Percentiles rank a stretch among this genome's conserved stretches.
phyloP scores from a whole-genome alignment of 768 basidiomycete species.

The Mycena rebaudengoi region DNA sequence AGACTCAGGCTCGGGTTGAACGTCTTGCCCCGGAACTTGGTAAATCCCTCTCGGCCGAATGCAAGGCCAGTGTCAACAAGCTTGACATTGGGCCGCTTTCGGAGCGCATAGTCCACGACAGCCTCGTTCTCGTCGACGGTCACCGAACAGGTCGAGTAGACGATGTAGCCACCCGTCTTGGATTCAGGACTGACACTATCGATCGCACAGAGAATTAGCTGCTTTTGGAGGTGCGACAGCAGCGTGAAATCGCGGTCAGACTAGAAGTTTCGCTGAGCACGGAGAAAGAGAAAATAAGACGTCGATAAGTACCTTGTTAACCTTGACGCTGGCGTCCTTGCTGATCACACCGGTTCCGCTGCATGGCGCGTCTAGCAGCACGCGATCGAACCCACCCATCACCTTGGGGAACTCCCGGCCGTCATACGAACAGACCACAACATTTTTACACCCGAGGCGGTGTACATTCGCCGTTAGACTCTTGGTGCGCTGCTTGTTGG shows the following conservation, averaged over 20 bases:
- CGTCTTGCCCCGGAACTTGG: conserved; percentile 87
- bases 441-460: conserved; percentile 97
- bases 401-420: conserved; percentile 98
- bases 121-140: conserved; percentile 99
- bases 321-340: conserved; percentile 96
- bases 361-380: conserved; percentile 96
- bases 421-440: conserved; percentile 96
- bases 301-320: conserved; percentile 99
- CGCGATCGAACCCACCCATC: conserved; percentile 98
- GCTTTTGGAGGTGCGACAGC: conserved; percentile 97
- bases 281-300: conserved; percentile 14
- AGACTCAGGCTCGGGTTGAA: conserved; percentile 83
- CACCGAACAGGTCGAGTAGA: conserved; percentile 99
- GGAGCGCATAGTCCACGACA: conserved; percentile 96
- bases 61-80: conserved; percentile 92
- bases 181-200: conserved; percentile 93
- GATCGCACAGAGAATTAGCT: conserved; percentile 96
- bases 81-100: conserved; percentile 91
- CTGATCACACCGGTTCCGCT: conserved; percentile 98
- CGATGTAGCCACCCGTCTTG: conserved; percentile 91
- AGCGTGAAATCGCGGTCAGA: conserved; percentile 95
- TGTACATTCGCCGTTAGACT: conserved; percentile 97
- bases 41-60: conserved; percentile 94
- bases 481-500: conserved; percentile 94
- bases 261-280: conserved; percentile 48